Conservation (phyloP, 495 filamentous ascomycete genomes). For the Clavariopsis aquatica region DNA sequence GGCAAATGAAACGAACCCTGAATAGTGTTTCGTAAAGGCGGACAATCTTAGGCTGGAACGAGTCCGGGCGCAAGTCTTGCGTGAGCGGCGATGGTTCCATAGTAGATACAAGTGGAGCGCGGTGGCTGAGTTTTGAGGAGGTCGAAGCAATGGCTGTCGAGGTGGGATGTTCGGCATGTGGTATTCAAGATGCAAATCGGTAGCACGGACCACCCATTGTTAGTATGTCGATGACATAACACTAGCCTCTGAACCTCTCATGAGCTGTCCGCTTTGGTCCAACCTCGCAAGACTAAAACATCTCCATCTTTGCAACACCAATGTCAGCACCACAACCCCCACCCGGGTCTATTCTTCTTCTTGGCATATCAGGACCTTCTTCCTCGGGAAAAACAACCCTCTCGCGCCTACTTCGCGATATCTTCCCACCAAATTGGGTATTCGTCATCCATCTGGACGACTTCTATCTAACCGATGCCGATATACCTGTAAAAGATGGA, state of each 20-base stretch:
- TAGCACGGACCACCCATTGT: not conserved
- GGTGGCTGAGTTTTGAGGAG: not conserved
- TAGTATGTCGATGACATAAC: not conserved
- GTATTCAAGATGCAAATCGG: not conserved
- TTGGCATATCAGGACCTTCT: conserved; percentile 61
- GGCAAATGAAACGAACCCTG: conserved; percentile 55
- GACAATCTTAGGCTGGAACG: conserved; percentile 91
- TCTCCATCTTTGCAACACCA: conserved; percentile 39
- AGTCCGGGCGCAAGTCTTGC: conserved; percentile 85
- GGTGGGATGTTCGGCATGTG: no score
- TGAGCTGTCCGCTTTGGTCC: not conserved
- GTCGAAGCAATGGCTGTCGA: not conserved
- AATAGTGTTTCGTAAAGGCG: conserved; percentile 86
- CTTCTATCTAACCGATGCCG: conserved; percentile 78
- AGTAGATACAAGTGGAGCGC: not conserved
- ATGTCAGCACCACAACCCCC: conserved; percentile 62
- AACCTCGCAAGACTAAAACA: not conserved
- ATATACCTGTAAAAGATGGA: conserved; percentile 59
- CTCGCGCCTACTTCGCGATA: conserved; percentile 47
- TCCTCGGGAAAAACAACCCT: conserved; percentile 49
- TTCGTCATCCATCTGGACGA: conserved; percentile 92
- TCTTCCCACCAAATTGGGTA: conserved; percentile 47
- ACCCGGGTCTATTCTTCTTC: conserved; percentile 53
- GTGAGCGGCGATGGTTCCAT: conserved; percentile 95
- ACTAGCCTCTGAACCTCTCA: not conserved